These are phyloP conservation scores for Balakata baccata DNA, from an alignment of 345 rosid species.

Conservation along the genomic window DNA sequence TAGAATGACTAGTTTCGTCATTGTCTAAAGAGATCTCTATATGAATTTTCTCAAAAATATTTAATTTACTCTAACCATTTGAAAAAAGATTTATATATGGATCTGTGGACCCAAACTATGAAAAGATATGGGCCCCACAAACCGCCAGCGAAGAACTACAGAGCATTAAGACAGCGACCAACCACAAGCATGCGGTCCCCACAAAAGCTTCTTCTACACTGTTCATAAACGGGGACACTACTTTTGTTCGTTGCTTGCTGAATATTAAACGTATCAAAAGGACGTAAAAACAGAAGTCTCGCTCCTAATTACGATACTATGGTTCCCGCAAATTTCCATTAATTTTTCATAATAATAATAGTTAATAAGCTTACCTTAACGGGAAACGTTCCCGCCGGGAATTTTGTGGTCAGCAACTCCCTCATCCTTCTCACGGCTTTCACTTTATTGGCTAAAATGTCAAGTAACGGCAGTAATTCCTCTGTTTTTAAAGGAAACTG, in stretches of 20 bases:
- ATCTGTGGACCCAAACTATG: slow-evolving; percentile 7
- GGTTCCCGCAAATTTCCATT: slow-evolving; percentile 13
- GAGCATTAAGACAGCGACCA: slow-evolving; percentile 10
- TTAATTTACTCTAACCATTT: too few relatives aligned
- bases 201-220: slow-evolving; percentile 31
- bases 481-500: slow-evolving; percentile 90
- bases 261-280: slow-evolving; percentile 35
- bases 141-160: slow-evolving; percentile 14
- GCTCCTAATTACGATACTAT: background rate
- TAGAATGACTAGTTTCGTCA: too few relatives aligned
- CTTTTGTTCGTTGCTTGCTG: slow-evolving; percentile 23
- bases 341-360: background rate
- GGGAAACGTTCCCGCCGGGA: slow-evolving; percentile 96
- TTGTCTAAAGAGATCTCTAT: too few relatives aligned
- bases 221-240: slow-evolving; percentile 7
- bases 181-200: slow-evolving; percentile 27
- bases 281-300: background rate
- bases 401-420: slow-evolving; percentile 86
- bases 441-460: slow-evolving; percentile 86
- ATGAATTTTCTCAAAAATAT: too few relatives aligned
- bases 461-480: slow-evolving; percentile 84
- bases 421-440: slow-evolving; percentile 92
- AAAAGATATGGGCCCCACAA: slow-evolving; percentile 25
- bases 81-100: too few relatives aligned
- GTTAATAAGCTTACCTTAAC: slow-evolving; percentile 79